Percentiles rank a stretch among this genome's conserved stretches.
phyloP scores from a whole-genome alignment of 73 alveolate genomes.

The Uronychia binucleata region DNA sequence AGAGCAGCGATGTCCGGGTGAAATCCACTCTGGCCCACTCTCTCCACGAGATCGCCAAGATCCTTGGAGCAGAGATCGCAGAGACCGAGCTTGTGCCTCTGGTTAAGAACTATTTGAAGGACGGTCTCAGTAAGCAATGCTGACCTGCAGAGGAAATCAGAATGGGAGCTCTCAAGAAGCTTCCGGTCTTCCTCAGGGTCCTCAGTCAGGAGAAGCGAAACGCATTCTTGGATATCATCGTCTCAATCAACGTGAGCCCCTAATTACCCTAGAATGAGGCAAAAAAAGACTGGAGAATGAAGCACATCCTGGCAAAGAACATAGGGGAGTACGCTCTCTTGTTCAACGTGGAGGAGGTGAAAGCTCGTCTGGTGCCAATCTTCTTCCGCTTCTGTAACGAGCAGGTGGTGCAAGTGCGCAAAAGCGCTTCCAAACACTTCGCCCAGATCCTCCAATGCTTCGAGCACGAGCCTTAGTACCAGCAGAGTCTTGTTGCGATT shows the following conservation, averaged over 20 bases:
- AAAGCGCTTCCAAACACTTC: conserved; percentile 35
- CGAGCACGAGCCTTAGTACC: conserved; percentile 27
- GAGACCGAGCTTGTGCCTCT: conserved; percentile 56
- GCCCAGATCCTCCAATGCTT: conserved; percentile 38
- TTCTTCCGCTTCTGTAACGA: conserved; percentile 56
- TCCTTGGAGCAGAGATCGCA: conserved; percentile 61
- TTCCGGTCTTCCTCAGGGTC: conserved; percentile 20
- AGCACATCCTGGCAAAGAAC: conserved; percentile 47
- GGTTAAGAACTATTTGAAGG: conserved; percentile 48
- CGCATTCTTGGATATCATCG: conserved; percentile 40
- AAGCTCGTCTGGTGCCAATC: conserved; percentile 36
- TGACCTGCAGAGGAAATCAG: conserved; percentile 11
- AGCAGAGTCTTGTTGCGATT: conserved; percentile 33
- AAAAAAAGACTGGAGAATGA: conserved; percentile 46
- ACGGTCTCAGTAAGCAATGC: not conserved
- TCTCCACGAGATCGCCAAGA: conserved; percentile 65
- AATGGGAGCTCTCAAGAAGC: conserved; percentile 12
- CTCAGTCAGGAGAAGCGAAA: conserved; percentile 44
- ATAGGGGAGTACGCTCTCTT: conserved; percentile 57
- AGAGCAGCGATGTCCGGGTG: conserved; percentile 32
- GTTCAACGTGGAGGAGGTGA: conserved; percentile 47
- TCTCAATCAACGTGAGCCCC: conserved; percentile 5
- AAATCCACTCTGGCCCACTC: conserved; percentile 59
- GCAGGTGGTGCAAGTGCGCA: conserved; percentile 49
- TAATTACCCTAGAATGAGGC: conserved; percentile 28